phyloP scores from a whole-genome alignment of 257 asterid genomes.

The Ilex asprella region DNA sequence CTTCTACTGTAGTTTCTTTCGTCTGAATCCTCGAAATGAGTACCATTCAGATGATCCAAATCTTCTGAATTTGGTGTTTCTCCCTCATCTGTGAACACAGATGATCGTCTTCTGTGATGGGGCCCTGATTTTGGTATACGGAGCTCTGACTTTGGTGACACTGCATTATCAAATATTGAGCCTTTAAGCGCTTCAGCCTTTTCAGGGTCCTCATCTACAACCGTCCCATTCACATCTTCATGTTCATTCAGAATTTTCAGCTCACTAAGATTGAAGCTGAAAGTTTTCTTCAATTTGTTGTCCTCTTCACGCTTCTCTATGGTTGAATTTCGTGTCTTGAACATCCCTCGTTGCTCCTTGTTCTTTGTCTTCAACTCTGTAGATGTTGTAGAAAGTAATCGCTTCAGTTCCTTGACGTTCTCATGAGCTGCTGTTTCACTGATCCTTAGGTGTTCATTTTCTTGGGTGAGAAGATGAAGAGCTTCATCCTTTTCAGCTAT shows the following conservation, averaged over 20 bases:
- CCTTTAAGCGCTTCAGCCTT: slow-evolving; percentile 65
- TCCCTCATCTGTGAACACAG: slow-evolving; percentile 27
- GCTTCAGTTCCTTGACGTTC: slow-evolving; percentile 58
- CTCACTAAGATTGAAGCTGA: slow-evolving; percentile 50
- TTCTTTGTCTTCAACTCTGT: slow-evolving; percentile 31
- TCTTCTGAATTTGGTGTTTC: slow-evolving; percentile 29
- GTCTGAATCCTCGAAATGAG: slow-evolving; percentile 30
- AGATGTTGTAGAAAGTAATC: slow-evolving; percentile 43
- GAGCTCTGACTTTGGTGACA: slow-evolving; percentile 59
- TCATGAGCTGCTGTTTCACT: slow-evolving; percentile 21
- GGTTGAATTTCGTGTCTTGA: slow-evolving; percentile 18
- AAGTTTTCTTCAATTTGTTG: slow-evolving; percentile 12
- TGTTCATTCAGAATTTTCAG: slow-evolving; percentile 37
- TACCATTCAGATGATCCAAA: slow-evolving; percentile 19
- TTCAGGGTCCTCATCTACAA: slow-evolving; percentile 42
- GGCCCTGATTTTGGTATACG: slow-evolving; percentile 31
- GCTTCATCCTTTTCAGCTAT: slow-evolving; percentile 10
- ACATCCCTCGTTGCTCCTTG: slow-evolving; percentile 21
- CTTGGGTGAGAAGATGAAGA: slow-evolving; percentile 1
- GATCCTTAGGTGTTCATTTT: slow-evolving; percentile 10
- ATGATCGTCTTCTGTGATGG: slow-evolving; percentile 19
- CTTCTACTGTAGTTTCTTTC: slow-evolving; percentile 32
- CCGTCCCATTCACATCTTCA: slow-evolving; percentile 15
- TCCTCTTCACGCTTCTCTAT: slow-evolving; percentile 11
- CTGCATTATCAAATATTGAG: slow-evolving; percentile 54